Evolutionary conservation across 192 early-diverging fungal genomes (phyloP).

Genomic region (Lobosporangium transversale): DNA sequence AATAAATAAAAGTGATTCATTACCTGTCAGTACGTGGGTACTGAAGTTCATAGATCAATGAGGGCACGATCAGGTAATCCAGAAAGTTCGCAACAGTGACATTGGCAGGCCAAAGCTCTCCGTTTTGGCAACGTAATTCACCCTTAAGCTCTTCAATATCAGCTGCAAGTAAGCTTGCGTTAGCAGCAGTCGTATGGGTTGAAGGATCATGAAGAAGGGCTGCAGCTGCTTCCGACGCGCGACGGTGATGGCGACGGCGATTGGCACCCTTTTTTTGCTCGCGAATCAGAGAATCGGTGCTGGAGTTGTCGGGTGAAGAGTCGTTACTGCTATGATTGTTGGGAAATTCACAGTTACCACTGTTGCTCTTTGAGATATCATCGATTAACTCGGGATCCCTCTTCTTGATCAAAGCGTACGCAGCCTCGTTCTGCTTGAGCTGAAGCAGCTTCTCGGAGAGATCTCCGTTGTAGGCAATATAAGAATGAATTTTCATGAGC

Average conservation of each 20-base stretch:
- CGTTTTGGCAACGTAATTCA: conserved; percentile 59
- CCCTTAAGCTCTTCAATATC: conserved; percentile 65
- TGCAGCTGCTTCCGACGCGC: conserved; percentile 13
- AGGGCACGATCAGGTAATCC: conserved; percentile 89
- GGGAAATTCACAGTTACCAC: neutral
- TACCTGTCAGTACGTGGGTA: conserved; percentile 88
- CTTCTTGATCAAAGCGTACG: conserved; percentile 47
- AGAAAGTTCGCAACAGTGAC: conserved; percentile 84
- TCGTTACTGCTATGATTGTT: neutral
- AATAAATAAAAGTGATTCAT: neutral
- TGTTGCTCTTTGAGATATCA: conserved; percentile 9
- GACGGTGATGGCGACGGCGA: conserved; percentile 14
- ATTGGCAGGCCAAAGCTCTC: conserved; percentile 74
- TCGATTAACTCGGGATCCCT: conserved; percentile 10
- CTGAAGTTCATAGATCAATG: conserved; percentile 92
- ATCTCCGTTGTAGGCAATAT: conserved; percentile 82
- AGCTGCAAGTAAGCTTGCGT: conserved; percentile 14
- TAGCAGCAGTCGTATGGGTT: neutral
- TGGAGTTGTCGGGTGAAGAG: conserved; percentile 1
- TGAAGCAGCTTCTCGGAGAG: conserved; percentile 61
- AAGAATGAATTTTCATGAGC: conserved; percentile 98
- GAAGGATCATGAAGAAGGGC: conserved; percentile 13
- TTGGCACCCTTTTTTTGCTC: conserved; percentile 13
- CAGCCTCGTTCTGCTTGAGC: conserved; percentile 45
- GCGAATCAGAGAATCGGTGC: neutral